Evolutionary conservation across 345 rosid genomes (phyloP).

Genomic region (Aegle marmelos): DNA sequence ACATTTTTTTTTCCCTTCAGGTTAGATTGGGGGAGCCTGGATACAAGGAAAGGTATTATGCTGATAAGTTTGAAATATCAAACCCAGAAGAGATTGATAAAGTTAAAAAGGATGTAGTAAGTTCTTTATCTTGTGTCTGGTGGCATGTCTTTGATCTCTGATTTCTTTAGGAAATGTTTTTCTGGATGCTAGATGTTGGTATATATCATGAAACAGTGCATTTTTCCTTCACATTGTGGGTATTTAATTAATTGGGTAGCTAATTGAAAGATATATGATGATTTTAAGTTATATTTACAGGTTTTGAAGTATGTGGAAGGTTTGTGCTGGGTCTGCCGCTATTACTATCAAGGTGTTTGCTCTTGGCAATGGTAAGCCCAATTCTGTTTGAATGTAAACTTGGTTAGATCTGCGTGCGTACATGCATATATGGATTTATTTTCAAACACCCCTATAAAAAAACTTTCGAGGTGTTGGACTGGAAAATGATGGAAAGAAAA

Average conservation of each 20-base stretch:
- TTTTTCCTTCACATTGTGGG: neutral
- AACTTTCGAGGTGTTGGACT: neutral
- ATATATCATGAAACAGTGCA: neutral
- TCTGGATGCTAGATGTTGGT: slow-evolving; percentile 1
- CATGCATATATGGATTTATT: neutral
- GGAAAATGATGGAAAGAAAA: neutral
- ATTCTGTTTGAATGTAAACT: neutral
- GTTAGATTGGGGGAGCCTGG: slow-evolving; percentile 95
- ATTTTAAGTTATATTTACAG: slow-evolving; percentile 39
- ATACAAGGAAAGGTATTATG: slow-evolving; percentile 88
- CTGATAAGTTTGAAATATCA: slow-evolving; percentile 72
- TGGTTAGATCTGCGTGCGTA: neutral
- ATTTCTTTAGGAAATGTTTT: neutral
- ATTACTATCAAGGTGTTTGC: slow-evolving; percentile 92
- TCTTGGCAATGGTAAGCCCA: slow-evolving; percentile 96
- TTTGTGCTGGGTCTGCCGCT: slow-evolving; percentile 95
- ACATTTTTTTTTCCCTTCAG: slow-evolving; percentile 29
- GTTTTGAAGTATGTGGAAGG: slow-evolving; percentile 93
- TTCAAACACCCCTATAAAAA: neutral
- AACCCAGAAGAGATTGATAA: slow-evolving; percentile 55
- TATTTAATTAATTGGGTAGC: neutral
- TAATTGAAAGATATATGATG: neutral
- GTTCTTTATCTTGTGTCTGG: slow-evolving; percentile 23
- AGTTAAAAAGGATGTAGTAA: slow-evolving; percentile 72
- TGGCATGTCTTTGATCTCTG: neutral